Evolutionary conservation across 2,329 filamentous ascomycete species (phyloP), one percentile per base, ranked within the genome.

Genomic region (Fusarium fujikuroi): DNA sequence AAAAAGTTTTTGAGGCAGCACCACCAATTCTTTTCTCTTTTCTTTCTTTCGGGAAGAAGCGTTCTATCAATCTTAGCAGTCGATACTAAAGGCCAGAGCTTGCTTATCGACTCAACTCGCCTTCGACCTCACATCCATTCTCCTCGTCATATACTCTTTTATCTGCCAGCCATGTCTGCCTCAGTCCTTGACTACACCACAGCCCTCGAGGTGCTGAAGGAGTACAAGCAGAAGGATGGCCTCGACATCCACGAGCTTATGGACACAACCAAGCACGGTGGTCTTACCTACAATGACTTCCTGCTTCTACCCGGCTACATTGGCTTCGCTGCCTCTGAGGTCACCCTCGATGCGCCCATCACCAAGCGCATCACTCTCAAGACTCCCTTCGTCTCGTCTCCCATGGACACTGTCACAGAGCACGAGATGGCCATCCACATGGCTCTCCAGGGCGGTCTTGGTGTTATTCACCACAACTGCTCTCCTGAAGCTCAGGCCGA

Each of bases 381-480:
- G 90, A 97, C 95, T 11, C 96, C 96, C 69, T 95, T 99, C 80
- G 90, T 98, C 75, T 99, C 96, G 52, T 98, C 96, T 43, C 96
- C 97, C 79, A 99, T 99, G 96, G 96, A 99, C 87, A 99, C 96
- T 15, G 96, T 99, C 82, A 99, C 97, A 47, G 96, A 99, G 87
- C 93, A 97, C 86, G 95, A 97, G 83, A 99, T 99, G 97, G 97
- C 96, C 75, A 98, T 99, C 79, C 94, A 98, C 86, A 97, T 97
- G 89, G 94, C 94, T 59, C 89, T 96, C 37, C 92, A 96, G 81
- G 94, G 94, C 78, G 94, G 94, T 79, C 87, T 97, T 23, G 94
- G 96, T 85, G 95, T 99, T 78, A 97, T 99, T 77, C 96, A 99
- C 88, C 96, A 99, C 90, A 99, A 99, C 88, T 99, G 96, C 89